Evolutionary conservation across 1,139 yeast genomes (phyloP), one percentile per base, ranked within the genome.

Genomic region (Schizosaccharomyces versatilis): DNA sequence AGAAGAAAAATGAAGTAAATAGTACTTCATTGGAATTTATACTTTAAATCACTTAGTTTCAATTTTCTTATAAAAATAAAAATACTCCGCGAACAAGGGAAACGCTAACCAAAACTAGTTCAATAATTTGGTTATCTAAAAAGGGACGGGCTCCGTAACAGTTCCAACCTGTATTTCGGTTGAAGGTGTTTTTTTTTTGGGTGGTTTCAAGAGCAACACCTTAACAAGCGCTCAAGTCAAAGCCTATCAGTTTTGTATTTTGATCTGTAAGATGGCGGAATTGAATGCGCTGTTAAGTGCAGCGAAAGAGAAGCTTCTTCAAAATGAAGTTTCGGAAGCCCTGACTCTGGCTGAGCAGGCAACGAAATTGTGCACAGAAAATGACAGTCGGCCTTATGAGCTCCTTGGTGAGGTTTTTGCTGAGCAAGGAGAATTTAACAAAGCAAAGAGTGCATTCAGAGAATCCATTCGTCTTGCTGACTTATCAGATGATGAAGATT

Each of bases 1-100:
- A 66, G 88, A 96, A 6, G 95, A 95, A 65, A 90, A 73, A 65
- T 81, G 78, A 48, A 90, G 72, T 58, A 90, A 68, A 66, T 85
- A 90, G 32, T 10, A n/a, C 19, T 32, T 7, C 49, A 44, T 44
- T 24, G 32, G 32, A 24, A 24, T 5, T 24, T 24, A 3, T 24
- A 5, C 32, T 24, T 24, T 3, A 5, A 24, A 24, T 24, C 32
- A 24, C 32, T 3, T 5, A 24, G 32, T 24, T 24, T 24, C 5
- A 24, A 24, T 24, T 24, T 24, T 24, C 32, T 3, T 3, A 24
- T 5, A 24, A 24, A 24, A 24, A 2, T 5, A 24, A 24, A 2
- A 24, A 24, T 24, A 24, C 5, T 24, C 32, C 2, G 5, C 5
- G 5, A 24, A 24, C 2, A 24, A 24, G 32, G 5, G 32, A 24